phyloP scores from a whole-genome alignment of 129 eudicot genomes.

The Flaveria trinervia region DNA sequence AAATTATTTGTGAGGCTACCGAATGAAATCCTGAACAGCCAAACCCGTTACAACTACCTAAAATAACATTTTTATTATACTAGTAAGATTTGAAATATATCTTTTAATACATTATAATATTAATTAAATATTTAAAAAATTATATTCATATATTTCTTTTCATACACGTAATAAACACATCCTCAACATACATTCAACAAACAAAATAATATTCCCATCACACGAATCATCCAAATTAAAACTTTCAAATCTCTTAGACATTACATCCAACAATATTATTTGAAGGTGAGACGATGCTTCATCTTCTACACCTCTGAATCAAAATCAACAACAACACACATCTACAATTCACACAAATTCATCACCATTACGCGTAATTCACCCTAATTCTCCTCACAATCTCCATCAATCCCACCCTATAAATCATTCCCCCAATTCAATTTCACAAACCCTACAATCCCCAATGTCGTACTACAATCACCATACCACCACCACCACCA shows the following conservation, averaged over 20 bases:
- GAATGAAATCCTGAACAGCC: no score
- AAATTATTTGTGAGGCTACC: no score
- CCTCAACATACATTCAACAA: neutral
- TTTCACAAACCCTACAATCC: slow-evolving; percentile 3
- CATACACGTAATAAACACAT: neutral
- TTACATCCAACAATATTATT: neutral
- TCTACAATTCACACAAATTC: neutral
- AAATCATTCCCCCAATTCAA: slow-evolving; percentile 5
- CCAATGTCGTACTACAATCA: slow-evolving; percentile 36
- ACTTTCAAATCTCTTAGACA: neutral
- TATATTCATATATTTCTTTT: no score
- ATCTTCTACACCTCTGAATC: neutral
- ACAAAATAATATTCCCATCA: neutral
- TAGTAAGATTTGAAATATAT: no score
- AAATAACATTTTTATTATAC: no score
- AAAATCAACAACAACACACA: neutral
- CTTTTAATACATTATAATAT: no score
- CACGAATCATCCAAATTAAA: neutral
- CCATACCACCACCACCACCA: slow-evolving; percentile 18
- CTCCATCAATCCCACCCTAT: slow-evolving; percentile 7
- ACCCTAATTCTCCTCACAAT: slow-evolving; percentile 16
- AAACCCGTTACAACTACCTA: no score
- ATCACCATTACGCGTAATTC: neutral
- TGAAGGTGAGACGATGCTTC: slow-evolving; percentile 4
- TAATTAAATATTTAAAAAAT: no score